These are phyloP conservation scores for Blastobotrys peoriensis DNA, from an alignment of 805 yeast species.

Conservation along the genomic window DNA sequence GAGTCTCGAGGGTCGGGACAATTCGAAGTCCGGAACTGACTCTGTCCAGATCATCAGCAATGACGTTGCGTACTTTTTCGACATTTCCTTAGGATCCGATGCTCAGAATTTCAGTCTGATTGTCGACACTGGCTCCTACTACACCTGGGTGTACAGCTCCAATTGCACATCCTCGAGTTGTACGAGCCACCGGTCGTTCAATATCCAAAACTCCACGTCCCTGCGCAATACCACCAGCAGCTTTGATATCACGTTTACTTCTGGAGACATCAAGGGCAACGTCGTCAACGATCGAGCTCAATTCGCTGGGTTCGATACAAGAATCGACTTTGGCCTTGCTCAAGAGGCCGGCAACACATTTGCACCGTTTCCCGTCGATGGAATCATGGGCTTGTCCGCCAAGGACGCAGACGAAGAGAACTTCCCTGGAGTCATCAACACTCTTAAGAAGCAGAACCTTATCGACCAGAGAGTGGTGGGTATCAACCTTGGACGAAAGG, in stretches of 20 bases:
- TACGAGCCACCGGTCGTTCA: constrained; percentile 23
- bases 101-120: constrained; percentile 42
- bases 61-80: constrained; percentile 27
- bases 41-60: constrained; percentile 21
- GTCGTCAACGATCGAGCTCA: constrained; percentile 36
- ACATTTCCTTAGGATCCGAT: constrained; percentile 21
- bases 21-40: constrained; percentile 10
- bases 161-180: constrained; percentile 46
- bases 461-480: constrained; percentile 37
- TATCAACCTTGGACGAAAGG: constrained; percentile 36
- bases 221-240: constrained; percentile 20
- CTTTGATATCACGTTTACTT: constrained; percentile 48
- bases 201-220: constrained; percentile 14
- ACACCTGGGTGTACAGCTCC: constrained; percentile 55
- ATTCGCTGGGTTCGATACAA: constrained; percentile 33
- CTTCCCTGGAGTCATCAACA: constrained; percentile 24
- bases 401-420: constrained; percentile 33
- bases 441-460: constrained; percentile 20
- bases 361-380: constrained; percentile 47
- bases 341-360: constrained; percentile 48
- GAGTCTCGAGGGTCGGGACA: not conserved
- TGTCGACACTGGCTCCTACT: constrained; percentile 61
- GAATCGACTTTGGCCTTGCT: constrained; percentile 49
- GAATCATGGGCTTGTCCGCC: constrained; percentile 56
- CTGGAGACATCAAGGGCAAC: constrained; percentile 48